Evolutionary conservation across 306 rosid species (phyloP).

Genomic region (Vigna angularis): DNA sequence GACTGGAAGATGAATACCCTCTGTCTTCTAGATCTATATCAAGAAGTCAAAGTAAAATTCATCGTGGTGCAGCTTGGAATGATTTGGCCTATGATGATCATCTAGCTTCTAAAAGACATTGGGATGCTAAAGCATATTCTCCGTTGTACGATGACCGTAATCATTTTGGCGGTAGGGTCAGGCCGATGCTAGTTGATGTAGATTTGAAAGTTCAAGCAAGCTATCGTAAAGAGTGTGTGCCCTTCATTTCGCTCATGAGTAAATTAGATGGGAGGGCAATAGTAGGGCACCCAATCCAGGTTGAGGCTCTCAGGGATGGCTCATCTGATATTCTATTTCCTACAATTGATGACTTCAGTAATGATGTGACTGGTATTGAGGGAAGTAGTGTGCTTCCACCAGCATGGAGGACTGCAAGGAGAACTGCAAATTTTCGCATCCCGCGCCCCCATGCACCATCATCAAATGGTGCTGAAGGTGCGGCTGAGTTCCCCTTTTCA

Average conservation of each 20-base stretch:
- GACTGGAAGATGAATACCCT: constrained; percentile 63
- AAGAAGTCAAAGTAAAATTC: constrained; percentile 50
- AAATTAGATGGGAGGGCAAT: constrained; percentile 90
- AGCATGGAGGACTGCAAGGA: constrained; percentile 95
- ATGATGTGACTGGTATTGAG: constrained; percentile 59
- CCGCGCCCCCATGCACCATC: constrained; percentile 72
- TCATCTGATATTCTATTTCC: constrained; percentile 69
- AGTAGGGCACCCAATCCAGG: constrained; percentile 91
- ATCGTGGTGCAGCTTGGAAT: constrained; percentile 61
- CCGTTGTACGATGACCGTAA: constrained; percentile 47
- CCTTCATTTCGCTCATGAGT: constrained; percentile 89
- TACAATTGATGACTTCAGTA: constrained; percentile 57
- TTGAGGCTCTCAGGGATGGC: constrained; percentile 78
- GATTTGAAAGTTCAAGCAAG: constrained; percentile 89
- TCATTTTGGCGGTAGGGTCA: constrained; percentile 60
- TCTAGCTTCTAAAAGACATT: constrained; percentile 60
- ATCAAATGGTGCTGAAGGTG: constrained; percentile 62
- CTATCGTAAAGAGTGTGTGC: constrained; percentile 83
- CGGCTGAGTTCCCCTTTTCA: constrained; percentile 50
- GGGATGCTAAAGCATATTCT: constrained; percentile 64
- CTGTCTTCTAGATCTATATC: constrained; percentile 54
- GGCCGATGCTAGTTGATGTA: constrained; percentile 68
- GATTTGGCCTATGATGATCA: constrained; percentile 72
- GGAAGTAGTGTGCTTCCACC: constrained; percentile 72
- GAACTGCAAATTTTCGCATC: constrained; percentile 82